These are phyloP conservation scores for Haematococcus lacustris DNA, from an alignment of 139 green algal genomes.

Conservation along the genomic window DNA sequence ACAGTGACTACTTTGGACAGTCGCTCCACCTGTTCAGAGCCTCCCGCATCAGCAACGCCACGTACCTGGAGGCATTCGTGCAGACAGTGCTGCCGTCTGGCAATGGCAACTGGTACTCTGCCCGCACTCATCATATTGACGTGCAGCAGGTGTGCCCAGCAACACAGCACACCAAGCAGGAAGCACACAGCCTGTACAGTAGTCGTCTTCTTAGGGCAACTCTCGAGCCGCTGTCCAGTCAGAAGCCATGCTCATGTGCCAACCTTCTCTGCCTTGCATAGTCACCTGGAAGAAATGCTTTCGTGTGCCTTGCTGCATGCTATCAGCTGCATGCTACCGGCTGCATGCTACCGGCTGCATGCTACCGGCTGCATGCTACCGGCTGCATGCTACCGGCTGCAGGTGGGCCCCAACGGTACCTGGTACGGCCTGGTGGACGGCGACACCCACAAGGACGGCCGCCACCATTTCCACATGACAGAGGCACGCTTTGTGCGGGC, in stretches of 20 bases:
- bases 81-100: not conserved
- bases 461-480: not conserved
- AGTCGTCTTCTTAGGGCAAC: too few relatives aligned
- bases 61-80: constrained; percentile 5
- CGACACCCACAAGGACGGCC: not conserved
- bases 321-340: too few relatives aligned
- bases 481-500: not conserved
- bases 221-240: too few relatives aligned
- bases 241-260: too few relatives aligned
- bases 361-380: too few relatives aligned
- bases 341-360: too few relatives aligned
- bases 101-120: constrained; percentile 5
- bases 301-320: too few relatives aligned
- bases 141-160: constrained; percentile 3
- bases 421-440: constrained; percentile 1
- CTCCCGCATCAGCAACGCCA: not conserved
- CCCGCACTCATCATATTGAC: constrained; percentile 4
- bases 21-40: constrained; percentile 6
- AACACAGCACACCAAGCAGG: too few relatives aligned
- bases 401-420: not conserved
- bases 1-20: constrained; percentile 6
- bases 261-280: too few relatives aligned
- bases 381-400: too few relatives aligned
- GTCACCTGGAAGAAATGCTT: too few relatives aligned
- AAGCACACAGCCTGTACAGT: too few relatives aligned